Evolutionary conservation across 140 eudicot species (phyloP).

Genomic region (Flaveria floridana): DNA sequence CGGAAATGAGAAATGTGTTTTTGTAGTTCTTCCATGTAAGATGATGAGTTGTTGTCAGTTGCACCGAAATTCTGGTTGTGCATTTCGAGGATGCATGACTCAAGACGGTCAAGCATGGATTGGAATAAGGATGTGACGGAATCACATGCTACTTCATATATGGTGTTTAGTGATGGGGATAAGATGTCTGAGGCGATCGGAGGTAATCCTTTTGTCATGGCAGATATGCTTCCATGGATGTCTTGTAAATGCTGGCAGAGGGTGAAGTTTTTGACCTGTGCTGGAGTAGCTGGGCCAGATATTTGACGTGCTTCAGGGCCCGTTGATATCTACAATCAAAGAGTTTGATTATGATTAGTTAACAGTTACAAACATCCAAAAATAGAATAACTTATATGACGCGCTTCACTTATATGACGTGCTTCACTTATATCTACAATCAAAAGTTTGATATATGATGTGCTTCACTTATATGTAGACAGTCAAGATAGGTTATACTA

Average conservation of each 20-base stretch:
- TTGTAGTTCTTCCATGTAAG: constrained; percentile 94
- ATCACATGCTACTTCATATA: constrained; percentile 80
- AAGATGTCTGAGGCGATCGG: constrained; percentile 67
- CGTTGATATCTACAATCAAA: constrained; percentile 64
- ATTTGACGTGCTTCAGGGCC: constrained; percentile 95
- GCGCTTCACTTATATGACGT: too few relatives aligned
- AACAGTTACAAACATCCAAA: not conserved
- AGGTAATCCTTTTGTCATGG: constrained; percentile 60
- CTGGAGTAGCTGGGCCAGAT: constrained; percentile 74
- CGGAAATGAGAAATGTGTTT: constrained; percentile 72
- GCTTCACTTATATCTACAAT: not conserved
- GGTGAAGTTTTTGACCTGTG: constrained; percentile 78
- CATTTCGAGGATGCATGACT: constrained; percentile 73
- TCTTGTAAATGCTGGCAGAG: constrained; percentile 89
- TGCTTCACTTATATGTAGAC: not conserved
- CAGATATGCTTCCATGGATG: constrained; percentile 56
- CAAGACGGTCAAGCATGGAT: constrained; percentile 84
- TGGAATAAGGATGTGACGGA: constrained; percentile 80
- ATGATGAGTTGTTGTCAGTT: constrained; percentile 75
- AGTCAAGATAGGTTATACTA: not conserved
- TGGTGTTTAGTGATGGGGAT: constrained; percentile 64
- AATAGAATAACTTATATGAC: not conserved
- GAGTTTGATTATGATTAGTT: constrained; percentile 2
- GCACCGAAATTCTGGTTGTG: constrained; percentile 84
- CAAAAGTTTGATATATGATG: too few relatives aligned